Percentiles rank a stretch among this genome's conserved stretches.
Conservation (phyloP, 768 basidiomycete species). For the Lentinula aciculospora region DNA sequence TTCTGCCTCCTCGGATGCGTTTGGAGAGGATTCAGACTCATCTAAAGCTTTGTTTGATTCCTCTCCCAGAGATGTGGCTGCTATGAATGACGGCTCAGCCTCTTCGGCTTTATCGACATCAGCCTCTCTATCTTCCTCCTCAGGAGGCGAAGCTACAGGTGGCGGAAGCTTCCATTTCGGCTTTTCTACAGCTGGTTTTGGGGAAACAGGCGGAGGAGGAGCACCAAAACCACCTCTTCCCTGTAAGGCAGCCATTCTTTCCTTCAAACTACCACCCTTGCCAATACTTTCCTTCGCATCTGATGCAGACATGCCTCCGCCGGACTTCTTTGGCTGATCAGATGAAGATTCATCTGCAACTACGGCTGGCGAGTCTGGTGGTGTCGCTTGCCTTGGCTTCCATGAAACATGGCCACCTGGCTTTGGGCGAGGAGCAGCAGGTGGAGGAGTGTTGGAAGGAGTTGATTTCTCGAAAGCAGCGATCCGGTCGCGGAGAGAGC, state of each 20-base stretch:
- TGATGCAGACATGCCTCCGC: constrained; percentile 65
- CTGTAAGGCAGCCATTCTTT: constrained; percentile 92
- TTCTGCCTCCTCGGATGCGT: constrained; percentile 11
- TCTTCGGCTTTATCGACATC: constrained; percentile 10
- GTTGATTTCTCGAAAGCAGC: constrained; percentile 77
- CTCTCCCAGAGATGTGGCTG: not conserved
- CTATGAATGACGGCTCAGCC: constrained; percentile 10
- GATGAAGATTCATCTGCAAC: constrained; percentile 16
- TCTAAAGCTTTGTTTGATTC: not conserved
- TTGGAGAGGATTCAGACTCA: constrained; percentile 12
- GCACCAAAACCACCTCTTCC: constrained; percentile 77
- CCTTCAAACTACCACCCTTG: constrained; percentile 76
- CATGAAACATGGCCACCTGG: constrained; percentile 56
- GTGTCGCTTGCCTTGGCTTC: constrained; percentile 62
- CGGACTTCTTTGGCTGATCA: constrained; percentile 18
- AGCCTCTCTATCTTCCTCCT: constrained; percentile 28
- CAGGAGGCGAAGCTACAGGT: constrained; percentile 35
- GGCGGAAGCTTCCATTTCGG: constrained; percentile 89
- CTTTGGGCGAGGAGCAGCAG: constrained; percentile 53
- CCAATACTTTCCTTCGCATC: constrained; percentile 88
- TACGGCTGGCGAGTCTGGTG: constrained; percentile 33
- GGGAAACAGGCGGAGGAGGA: constrained; percentile 42
- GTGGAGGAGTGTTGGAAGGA: constrained; percentile 29
- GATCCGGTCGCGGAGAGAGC: constrained; percentile 83
- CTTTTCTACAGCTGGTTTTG: constrained; percentile 59